phyloP scores from a whole-genome alignment of 805 yeast genomes.

The Nadsonia fulvescens region DNA sequence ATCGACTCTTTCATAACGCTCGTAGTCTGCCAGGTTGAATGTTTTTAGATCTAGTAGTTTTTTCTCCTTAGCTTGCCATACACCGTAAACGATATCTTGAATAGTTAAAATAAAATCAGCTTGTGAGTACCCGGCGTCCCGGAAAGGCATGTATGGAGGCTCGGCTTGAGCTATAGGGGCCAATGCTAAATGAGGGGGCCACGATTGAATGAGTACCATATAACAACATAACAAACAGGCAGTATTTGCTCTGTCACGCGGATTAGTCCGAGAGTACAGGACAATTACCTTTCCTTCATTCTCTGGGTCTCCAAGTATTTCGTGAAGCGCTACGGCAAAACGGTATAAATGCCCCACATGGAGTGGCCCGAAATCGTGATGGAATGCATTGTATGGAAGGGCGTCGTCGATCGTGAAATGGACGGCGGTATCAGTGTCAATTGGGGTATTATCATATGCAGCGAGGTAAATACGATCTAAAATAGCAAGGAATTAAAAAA shows the following conservation, averaged over 20 bases:
- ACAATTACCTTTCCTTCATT: conserved; percentile 82
- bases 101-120: conserved; percentile 89
- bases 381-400: conserved; percentile 85
- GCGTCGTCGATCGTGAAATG: conserved; percentile 87
- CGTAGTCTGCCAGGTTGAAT: conserved; percentile 86
- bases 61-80: conserved; percentile 94
- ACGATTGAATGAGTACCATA: conserved; percentile 83
- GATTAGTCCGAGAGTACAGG: conserved; percentile 67
- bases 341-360: conserved; percentile 86
- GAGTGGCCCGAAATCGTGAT: conserved; percentile 90
- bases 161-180: conserved; percentile 86
- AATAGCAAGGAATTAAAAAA: too few species aligned
- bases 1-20: conserved; percentile 85
- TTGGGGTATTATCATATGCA: conserved; percentile 66
- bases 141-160: conserved; percentile 85
- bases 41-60: conserved; percentile 71
- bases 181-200: conserved; percentile 96
- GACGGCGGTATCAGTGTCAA: conserved; percentile 55
- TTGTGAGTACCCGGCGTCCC: conserved; percentile 94
- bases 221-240: conserved; percentile 89
- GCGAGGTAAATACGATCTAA: conserved; percentile 71
- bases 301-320: conserved; percentile 66
- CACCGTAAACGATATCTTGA: conserved; percentile 88
- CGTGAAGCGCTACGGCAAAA: conserved; percentile 88
- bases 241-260: conserved; percentile 77